Evolutionary conservation across 805 yeast species (phyloP).

Genomic region (Diddensiella caesifluorescens): DNA sequence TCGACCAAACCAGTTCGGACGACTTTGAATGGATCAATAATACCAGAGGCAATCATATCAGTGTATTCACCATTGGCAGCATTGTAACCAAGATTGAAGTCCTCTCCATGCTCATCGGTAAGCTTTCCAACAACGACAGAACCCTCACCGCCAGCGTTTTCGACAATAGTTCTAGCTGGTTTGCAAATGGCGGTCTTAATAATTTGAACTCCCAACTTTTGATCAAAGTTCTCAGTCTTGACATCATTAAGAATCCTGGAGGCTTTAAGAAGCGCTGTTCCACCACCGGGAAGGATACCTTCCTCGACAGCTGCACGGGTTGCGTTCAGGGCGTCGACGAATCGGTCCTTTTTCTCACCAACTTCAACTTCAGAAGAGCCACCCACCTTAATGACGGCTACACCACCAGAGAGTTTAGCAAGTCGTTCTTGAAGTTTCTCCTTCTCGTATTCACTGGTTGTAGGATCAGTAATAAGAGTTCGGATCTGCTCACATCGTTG

Average conservation of each 20-base stretch:
- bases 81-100: slow-evolving; percentile 88
- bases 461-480: slow-evolving; percentile 63
- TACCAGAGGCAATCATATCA: slow-evolving; percentile 95
- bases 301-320: slow-evolving; percentile 99
- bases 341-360: slow-evolving; percentile 98
- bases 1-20: slow-evolving; percentile 93
- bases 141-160: slow-evolving; percentile 97
- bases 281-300: slow-evolving; percentile 99
- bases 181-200: slow-evolving; percentile 87
- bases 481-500: slow-evolving; percentile 94
- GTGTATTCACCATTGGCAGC: slow-evolving; percentile 88
- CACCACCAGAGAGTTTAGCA: slow-evolving; percentile 97
- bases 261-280: slow-evolving; percentile 95
- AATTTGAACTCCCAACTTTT: slow-evolving; percentile 90
- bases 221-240: slow-evolving; percentile 85
- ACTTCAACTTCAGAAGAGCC: slow-evolving; percentile 97
- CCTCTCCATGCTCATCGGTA: slow-evolving; percentile 47
- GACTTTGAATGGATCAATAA: slow-evolving; percentile 97
- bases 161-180: slow-evolving; percentile 93
- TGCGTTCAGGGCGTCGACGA: slow-evolving; percentile 96
- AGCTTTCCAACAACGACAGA: slow-evolving; percentile 93
- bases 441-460: slow-evolving; percentile 81
- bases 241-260: slow-evolving; percentile 65
- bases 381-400: slow-evolving; percentile 96
- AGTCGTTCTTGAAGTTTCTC: slow-evolving; percentile 97